Evolutionary conservation across 2,329 filamentous ascomycete genomes (phyloP).

Genomic region (Albifimbria verrucaria): DNA sequence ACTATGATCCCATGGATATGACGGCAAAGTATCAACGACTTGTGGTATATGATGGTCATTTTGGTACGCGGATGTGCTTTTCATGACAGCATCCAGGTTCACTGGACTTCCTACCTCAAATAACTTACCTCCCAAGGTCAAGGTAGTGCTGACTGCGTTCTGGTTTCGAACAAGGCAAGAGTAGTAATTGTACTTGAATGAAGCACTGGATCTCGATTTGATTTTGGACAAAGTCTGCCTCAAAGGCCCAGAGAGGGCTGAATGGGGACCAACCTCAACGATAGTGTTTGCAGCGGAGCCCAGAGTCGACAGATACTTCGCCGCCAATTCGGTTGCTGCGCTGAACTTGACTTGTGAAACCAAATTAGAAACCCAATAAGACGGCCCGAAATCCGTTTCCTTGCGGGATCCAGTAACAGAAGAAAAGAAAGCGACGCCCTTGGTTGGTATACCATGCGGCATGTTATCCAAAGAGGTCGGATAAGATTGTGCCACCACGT

Average conservation of each 20-base stretch:
- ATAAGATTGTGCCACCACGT: constrained; percentile 7
- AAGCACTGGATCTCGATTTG: constrained; percentile 8
- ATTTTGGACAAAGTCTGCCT: constrained; percentile 21
- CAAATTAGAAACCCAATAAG: constrained; percentile 20
- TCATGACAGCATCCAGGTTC: neutral
- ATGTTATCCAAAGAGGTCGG: neutral
- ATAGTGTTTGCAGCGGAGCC: constrained; percentile 11
- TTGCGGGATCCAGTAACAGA: constrained; percentile 5
- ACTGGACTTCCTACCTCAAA: constrained; percentile 5
- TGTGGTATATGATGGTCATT: too few species aligned
- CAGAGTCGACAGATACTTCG: too few species aligned
- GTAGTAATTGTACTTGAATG: constrained; percentile 9
- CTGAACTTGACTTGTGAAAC: constrained; percentile 9
- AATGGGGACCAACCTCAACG: constrained; percentile 33
- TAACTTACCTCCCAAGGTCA: neutral
- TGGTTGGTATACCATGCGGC: neutral
- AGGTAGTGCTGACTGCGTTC: neutral
- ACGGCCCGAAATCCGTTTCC: constrained; percentile 3
- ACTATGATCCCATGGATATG: constrained; percentile 38
- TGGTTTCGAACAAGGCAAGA: constrained; percentile 18
- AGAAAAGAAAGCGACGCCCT: constrained; percentile 6
- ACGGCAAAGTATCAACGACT: constrained; percentile 24
- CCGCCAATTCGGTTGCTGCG: constrained; percentile 4
- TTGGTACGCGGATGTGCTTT: neutral
- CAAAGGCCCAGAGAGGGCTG: constrained; percentile 37